Conservation (phyloP, 2,329 filamentous ascomycete species). For the Chaetomium sp. region DNA sequence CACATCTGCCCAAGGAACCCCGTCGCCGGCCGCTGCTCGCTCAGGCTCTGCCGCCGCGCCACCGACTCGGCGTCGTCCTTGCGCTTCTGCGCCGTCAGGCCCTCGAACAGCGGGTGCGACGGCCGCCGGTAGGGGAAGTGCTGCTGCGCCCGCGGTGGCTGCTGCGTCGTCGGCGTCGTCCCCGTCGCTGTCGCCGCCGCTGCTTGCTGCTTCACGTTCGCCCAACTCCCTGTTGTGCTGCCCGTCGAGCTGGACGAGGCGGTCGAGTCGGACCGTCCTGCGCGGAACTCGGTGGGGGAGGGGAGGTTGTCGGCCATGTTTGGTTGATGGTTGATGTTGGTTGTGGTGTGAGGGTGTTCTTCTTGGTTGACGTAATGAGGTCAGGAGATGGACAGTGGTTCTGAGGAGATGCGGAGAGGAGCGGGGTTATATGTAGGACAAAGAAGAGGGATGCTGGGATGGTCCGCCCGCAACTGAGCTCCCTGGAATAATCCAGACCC, state of each 20-base stretch:
- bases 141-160: not conserved
- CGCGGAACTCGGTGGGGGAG: slow-evolving; percentile 29
- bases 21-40: slow-evolving; percentile 53
- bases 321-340: not conserved
- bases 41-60: slow-evolving; percentile 57
- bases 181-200: not conserved
- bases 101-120: slow-evolving; percentile 51
- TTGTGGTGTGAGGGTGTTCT: not conserved
- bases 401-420: slow-evolving; percentile 5
- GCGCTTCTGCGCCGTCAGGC: slow-evolving; percentile 55
- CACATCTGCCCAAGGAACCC: slow-evolving; percentile 59
- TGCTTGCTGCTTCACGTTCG: not conserved
- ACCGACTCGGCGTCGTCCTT: slow-evolving; percentile 44
- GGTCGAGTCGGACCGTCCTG: slow-evolving; percentile 37
- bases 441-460: slow-evolving; percentile 4
- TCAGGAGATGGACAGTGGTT: not conserved
- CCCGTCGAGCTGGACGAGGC: slow-evolving; percentile 29
- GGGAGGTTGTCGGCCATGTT: slow-evolving; percentile 31
- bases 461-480: not conserved
- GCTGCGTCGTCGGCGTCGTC: not conserved
- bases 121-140: slow-evolving; percentile 18
- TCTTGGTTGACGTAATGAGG: not conserved
- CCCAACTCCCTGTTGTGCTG: not conserved
- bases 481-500: slow-evolving; percentile 10
- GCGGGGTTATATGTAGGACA: slow-evolving; percentile 22